Conservation (phyloP, 2,329 filamentous ascomycete genomes). For the Fusarium foetens region DNA sequence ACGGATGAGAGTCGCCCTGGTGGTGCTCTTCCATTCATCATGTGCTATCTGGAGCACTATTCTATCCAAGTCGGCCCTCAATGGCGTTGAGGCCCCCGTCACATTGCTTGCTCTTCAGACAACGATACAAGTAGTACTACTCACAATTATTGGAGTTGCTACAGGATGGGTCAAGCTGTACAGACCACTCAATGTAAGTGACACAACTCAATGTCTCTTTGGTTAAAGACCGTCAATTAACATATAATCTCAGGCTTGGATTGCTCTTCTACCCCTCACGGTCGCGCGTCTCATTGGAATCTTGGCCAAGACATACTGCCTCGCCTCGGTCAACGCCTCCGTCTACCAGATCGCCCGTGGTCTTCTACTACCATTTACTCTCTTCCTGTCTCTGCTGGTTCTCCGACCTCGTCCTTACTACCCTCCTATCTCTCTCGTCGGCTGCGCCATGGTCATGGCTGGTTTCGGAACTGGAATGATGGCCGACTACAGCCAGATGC, state of each 20-base stretch:
- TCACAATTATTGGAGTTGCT: constrained; percentile 37
- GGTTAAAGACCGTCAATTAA: not conserved
- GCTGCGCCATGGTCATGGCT: constrained; percentile 44
- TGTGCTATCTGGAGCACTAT: constrained; percentile 45
- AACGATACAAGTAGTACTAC: constrained; percentile 38
- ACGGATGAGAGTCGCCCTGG: constrained; percentile 37
- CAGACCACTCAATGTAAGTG: constrained; percentile 36
- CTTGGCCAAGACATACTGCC: constrained; percentile 44
- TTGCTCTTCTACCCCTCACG: constrained; percentile 41
- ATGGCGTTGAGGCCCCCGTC: constrained; percentile 42
- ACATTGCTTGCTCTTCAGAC: constrained; percentile 43
- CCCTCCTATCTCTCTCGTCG: constrained; percentile 41
- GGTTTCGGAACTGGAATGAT: constrained; percentile 44
- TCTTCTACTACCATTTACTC: constrained; percentile 42
- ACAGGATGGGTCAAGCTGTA: constrained; percentile 42
- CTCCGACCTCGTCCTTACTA: constrained; percentile 44
- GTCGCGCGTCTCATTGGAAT: constrained; percentile 42
- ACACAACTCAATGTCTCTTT: not conserved
- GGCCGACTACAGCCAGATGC: constrained; percentile 44
- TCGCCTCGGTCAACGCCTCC: constrained; percentile 44
- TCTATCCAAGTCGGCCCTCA: constrained; percentile 43
- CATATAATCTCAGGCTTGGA: constrained; percentile 33
- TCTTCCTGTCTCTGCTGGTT: constrained; percentile 41
- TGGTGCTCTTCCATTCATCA: constrained; percentile 43
- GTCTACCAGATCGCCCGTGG: constrained; percentile 44